These are phyloP conservation scores for Aspergillus sparsus DNA, from an alignment of 495 filamentous ascomycete genomes.

Conservation along the genomic window DNA sequence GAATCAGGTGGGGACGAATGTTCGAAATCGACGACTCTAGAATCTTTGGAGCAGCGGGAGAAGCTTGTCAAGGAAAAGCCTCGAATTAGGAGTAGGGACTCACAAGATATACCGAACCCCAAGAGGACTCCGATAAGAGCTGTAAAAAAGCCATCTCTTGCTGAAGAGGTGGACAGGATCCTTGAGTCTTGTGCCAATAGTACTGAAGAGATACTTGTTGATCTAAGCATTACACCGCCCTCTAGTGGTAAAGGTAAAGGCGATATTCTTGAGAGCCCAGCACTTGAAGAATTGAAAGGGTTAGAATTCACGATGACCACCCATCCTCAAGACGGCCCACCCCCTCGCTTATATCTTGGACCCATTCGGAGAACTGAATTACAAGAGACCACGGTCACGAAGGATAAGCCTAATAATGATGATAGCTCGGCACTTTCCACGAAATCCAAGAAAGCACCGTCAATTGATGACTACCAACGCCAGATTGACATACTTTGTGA, in stretches of 20 bases:
- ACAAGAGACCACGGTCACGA: not conserved
- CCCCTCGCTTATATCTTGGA: too few species aligned
- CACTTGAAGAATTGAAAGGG: slow-evolving; percentile 23
- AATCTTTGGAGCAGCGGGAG: too few species aligned
- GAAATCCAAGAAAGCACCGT: slow-evolving; percentile 3
- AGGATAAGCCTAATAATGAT: too few species aligned
- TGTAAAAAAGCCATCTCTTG: not conserved
- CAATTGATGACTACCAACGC: slow-evolving; percentile 5
- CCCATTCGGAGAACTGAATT: not conserved
- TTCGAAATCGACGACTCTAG: too few species aligned
- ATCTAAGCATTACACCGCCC: slow-evolving; percentile 21
- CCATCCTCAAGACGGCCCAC: too few species aligned
- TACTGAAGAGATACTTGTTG: slow-evolving; percentile 17
- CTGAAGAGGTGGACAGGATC: not conserved
- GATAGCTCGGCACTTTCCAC: not conserved
- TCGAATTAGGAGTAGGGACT: too few species aligned
- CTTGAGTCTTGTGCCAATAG: not conserved
- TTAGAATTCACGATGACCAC: slow-evolving; percentile 20
- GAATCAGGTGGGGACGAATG: too few species aligned
- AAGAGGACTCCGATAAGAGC: not conserved
- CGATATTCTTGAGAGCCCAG: slow-evolving; percentile 19
- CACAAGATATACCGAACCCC: not conserved
- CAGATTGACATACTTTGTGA: slow-evolving; percentile 23
- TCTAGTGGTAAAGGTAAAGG: not conserved
- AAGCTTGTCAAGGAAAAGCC: too few species aligned